A percentile compares a stretch with the other conserved stretches of the same genome.
These are phyloP conservation scores for Usnea hakonensis DNA, from an alignment of 495 filamentous ascomycete genomes.

Conservation along the genomic window DNA sequence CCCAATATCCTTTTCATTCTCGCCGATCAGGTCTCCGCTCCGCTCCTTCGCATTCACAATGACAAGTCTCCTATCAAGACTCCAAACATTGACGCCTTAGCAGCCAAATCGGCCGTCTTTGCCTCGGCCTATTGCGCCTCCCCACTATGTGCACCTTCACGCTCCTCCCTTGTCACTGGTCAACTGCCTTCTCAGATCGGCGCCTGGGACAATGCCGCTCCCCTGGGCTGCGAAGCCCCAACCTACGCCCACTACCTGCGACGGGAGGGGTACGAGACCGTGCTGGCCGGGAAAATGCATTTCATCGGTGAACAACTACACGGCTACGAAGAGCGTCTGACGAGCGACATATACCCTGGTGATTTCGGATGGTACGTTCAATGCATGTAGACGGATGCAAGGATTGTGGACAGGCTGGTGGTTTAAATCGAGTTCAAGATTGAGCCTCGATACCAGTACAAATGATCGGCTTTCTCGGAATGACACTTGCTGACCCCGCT, in stretches of 20 bases:
- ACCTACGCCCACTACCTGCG: constrained; percentile 88
- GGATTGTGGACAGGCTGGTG: background rate
- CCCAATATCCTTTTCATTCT: constrained; percentile 83
- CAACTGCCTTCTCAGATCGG: constrained; percentile 80
- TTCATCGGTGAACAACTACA: constrained; percentile 90
- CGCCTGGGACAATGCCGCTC: constrained; percentile 78
- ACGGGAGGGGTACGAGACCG: constrained; percentile 78
- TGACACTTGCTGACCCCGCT: constrained; percentile 10
- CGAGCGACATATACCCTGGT: constrained; percentile 86
- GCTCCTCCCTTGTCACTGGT: constrained; percentile 83
- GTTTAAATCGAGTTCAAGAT: background rate
- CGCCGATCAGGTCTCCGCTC: constrained; percentile 87
- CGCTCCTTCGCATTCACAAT: constrained; percentile 76
- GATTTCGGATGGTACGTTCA: constrained; percentile 67
- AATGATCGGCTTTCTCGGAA: background rate
- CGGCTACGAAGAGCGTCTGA: constrained; percentile 80
- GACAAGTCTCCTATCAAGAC: constrained; percentile 73
- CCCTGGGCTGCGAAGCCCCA: constrained; percentile 64
- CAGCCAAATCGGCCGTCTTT: constrained; percentile 70
- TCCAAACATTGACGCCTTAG: constrained; percentile 74
- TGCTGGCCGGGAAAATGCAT: constrained; percentile 88
- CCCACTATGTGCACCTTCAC: constrained; percentile 78
- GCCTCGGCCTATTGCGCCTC: constrained; percentile 85
- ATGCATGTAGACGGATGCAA: constrained; percentile 3
- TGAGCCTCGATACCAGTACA: constrained; percentile 17